Percentiles rank a stretch among this genome's conserved stretches.
phyloP scores from a whole-genome alignment of 441 rosid genomes.

The Omphalea diandra region DNA sequence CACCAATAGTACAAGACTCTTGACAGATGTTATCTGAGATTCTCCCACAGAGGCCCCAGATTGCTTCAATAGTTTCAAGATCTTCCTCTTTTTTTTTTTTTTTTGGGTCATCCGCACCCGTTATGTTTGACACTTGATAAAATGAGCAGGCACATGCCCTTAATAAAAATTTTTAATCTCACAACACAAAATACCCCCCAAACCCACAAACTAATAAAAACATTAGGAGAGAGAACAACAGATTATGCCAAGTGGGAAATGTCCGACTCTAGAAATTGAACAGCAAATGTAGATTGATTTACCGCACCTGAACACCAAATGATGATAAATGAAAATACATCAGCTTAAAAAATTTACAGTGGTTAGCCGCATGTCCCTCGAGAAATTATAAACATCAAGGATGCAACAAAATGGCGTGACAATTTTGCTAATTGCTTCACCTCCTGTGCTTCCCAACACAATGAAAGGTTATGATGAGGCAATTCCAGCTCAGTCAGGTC shows the following conservation, averaged over 20 bases:
- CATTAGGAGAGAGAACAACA: neutral
- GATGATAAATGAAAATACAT: neutral
- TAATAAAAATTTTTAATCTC: neutral
- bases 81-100: neutral
- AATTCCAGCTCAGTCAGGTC: constrained; percentile 31
- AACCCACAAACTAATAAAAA: neutral
- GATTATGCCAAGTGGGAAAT: neutral
- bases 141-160: neutral
- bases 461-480: constrained; percentile 3
- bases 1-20: neutral
- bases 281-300: neutral
- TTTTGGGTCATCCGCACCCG: too few relatives aligned
- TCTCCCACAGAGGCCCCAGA: neutral
- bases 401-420: neutral
- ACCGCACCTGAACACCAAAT: constrained; percentile 10
- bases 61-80: neutral
- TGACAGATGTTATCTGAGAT: neutral
- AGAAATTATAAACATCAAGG: neutral
- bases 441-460: constrained; percentile 15
- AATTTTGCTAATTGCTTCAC: neutral
- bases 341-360: constrained; percentile 17
- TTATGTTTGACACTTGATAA: neutral
- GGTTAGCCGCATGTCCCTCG: constrained; percentile 13
- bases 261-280: neutral
- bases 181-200: neutral